Conservation (phyloP, 1,139 yeast genomes). For the Candida gigantensis region DNA sequence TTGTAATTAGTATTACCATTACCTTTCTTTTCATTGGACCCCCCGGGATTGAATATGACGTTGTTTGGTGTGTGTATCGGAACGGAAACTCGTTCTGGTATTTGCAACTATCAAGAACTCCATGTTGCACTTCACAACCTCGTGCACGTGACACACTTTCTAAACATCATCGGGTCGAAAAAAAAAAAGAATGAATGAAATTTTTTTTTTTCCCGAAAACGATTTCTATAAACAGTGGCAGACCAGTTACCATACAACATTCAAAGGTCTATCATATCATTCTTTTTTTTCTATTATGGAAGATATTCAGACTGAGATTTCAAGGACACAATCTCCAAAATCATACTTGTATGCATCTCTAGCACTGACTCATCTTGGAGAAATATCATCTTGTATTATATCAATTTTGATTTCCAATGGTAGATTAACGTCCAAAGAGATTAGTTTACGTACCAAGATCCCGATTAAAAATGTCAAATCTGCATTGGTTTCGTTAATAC, state of each 20-base stretch:
- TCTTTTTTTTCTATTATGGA: constrained; percentile 17
- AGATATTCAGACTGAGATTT: constrained; percentile 16
- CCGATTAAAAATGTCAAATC: constrained; percentile 50
- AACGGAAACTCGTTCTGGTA: no score
- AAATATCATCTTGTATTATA: constrained; percentile 57
- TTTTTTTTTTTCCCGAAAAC: no score
- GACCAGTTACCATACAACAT: neutral
- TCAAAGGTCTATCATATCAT: no score
- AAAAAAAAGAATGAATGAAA: no score
- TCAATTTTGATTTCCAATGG: constrained; percentile 62
- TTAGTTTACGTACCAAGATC: constrained; percentile 42
- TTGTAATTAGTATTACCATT: no score
- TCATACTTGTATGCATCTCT: constrained; percentile 57
- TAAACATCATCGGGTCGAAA: no score
- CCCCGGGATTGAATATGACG: no score
- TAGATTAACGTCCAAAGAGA: constrained; percentile 51
- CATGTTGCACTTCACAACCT: no score
- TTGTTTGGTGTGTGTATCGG: no score
- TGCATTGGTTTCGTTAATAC: constrained; percentile 64
- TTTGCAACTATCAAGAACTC: no score
- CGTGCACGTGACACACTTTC: no score
- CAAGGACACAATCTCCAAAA: constrained; percentile 60
- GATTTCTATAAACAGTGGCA: neutral
- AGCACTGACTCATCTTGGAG: constrained; percentile 61
- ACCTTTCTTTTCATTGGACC: no score